Conservation (phyloP, 805 yeast genomes). For the Ogataea corticis region DNA sequence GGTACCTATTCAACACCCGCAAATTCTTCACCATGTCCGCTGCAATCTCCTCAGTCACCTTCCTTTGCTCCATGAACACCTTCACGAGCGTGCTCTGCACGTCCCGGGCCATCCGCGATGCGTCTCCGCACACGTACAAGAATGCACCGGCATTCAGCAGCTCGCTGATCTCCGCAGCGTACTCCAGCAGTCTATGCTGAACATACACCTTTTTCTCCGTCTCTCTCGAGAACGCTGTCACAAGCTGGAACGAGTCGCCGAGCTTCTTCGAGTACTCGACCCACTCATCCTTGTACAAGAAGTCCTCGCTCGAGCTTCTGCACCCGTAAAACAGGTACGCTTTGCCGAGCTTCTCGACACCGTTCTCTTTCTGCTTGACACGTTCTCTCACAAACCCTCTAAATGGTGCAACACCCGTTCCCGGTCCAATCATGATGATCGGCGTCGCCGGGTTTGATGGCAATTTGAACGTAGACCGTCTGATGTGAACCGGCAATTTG, state of each 20-base stretch:
- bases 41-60: conserved; percentile 66
- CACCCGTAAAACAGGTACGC: conserved; percentile 84
- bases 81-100: conserved; percentile 70
- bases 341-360: conserved; percentile 63
- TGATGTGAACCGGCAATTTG: conserved; percentile 86
- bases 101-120: conserved; percentile 92
- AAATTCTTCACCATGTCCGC: conserved; percentile 73
- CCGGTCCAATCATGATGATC: conserved; percentile 93
- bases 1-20: conserved; percentile 84
- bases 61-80: conserved; percentile 63
- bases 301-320: conserved; percentile 77
- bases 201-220: conserved; percentile 70
- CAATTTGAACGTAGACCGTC: conserved; percentile 92
- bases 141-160: conserved; percentile 71
- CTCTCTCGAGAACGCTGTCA: conserved; percentile 88
- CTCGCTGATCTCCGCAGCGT: conserved; percentile 53
- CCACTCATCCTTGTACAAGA: conserved; percentile 90
- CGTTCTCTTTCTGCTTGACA: conserved; percentile 50
- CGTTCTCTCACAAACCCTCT: conserved; percentile 93
- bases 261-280: conserved; percentile 60
- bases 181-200: conserved; percentile 69
- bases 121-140: conserved; percentile 97
- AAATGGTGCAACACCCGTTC: conserved; percentile 98
- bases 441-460: conserved; percentile 86
- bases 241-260: conserved; percentile 64